A percentile compares a stretch with the other conserved stretches of the same genome.
Evolutionary conservation across 371 early-diverging fungal genomes (phyloP).

Genomic region (Rhizomucor pusillus): DNA sequence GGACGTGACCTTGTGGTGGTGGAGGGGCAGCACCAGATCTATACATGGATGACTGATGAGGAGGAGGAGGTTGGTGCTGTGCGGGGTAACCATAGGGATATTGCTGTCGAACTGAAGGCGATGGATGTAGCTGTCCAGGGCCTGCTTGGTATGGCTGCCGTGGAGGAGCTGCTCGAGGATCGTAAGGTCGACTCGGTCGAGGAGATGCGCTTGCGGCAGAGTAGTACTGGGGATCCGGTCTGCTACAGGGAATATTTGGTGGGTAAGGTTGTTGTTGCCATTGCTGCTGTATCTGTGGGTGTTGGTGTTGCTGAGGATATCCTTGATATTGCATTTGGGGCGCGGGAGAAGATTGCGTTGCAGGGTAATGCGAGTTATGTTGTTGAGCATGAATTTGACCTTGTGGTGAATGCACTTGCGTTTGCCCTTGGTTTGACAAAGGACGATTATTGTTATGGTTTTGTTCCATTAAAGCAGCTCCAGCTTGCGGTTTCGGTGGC

Average conservation of each 20-base stretch:
- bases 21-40: constrained; percentile 8
- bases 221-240: constrained; percentile 2
- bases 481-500: constrained; percentile 22
- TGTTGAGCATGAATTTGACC: constrained; percentile 1
- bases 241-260: background rate
- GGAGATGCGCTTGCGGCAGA: constrained; percentile 7
- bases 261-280: constrained; percentile 6
- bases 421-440: constrained; percentile 9
- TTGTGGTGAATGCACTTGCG: constrained; percentile 10
- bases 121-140: background rate
- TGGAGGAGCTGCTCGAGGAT: constrained; percentile 8
- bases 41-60: constrained; percentile 1
- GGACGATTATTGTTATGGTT: constrained; percentile 14
- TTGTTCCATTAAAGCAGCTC: constrained; percentile 26
- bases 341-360: background rate
- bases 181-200: constrained; percentile 13
- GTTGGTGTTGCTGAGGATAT: too few relatives aligned
- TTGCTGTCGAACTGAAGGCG: constrained; percentile 4
- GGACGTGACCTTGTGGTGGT: constrained; percentile 7
- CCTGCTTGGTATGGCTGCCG: background rate
- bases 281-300: constrained; percentile 8
- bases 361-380: background rate
- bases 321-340: background rate
- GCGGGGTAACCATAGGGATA: constrained; percentile 2
- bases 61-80: constrained; percentile 2